phyloP scores from a whole-genome alignment of 2,329 filamentous ascomycete species.

The Drechslerella coelobrocha region DNA sequence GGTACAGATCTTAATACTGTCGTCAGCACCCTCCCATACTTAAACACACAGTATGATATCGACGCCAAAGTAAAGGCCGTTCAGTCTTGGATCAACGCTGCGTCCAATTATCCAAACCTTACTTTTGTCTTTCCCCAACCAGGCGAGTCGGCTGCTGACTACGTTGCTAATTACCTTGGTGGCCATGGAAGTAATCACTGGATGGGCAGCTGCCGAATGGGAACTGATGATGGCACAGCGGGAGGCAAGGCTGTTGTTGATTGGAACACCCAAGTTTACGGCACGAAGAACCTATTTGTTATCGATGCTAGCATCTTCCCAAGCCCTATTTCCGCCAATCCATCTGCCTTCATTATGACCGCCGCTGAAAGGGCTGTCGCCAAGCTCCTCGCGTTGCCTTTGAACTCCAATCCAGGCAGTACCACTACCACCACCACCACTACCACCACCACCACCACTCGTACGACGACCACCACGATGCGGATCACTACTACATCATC shows the following conservation, averaged over 20 bases:
- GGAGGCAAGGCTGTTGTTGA: constrained; percentile 66
- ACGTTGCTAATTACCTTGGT: constrained; percentile 51
- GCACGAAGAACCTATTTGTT: constrained; percentile 72
- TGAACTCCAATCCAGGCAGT: constrained; percentile 43
- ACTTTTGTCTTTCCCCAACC: constrained; percentile 66
- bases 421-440: constrained; percentile 28
- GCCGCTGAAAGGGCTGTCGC: constrained; percentile 68
- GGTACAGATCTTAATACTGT: constrained; percentile 59
- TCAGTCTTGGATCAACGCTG: constrained; percentile 66
- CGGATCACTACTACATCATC: constrained; percentile 1
- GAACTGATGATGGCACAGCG: constrained; percentile 64
- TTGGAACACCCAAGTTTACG: constrained; percentile 69
- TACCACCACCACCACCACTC: constrained; percentile 11
- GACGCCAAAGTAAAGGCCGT: constrained; percentile 71
- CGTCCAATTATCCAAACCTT: constrained; percentile 65
- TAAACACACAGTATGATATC: constrained; percentile 67
- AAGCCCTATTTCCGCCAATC: constrained; percentile 73
- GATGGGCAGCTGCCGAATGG: constrained; percentile 68
- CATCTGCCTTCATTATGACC: constrained; percentile 69
- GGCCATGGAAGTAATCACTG: constrained; percentile 56
- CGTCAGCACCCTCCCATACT: constrained; percentile 68
- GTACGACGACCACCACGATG: constrained; percentile 2
- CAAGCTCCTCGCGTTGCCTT: constrained; percentile 61
- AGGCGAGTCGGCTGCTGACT: constrained; percentile 62
- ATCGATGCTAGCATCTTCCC: constrained; percentile 74